phyloP scores from a whole-genome alignment of 805 yeast species.

The Lipomyces chichibuensis region DNA sequence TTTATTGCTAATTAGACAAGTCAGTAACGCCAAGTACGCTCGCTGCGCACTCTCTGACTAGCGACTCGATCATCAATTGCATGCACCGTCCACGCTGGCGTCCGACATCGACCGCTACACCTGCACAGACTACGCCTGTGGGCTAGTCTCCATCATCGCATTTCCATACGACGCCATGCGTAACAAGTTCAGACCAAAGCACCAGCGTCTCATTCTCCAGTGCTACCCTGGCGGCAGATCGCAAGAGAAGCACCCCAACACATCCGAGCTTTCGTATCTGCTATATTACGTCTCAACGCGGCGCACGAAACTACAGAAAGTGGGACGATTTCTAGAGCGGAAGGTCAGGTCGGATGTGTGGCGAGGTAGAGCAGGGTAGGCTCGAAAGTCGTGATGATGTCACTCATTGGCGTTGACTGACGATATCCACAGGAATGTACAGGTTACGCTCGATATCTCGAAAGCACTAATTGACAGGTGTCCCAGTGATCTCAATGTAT shows the following conservation, averaged over 20 bases:
- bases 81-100: conserved; percentile 2
- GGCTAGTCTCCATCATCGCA: conserved; percentile 20
- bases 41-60: neutral
- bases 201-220: conserved; percentile 83
- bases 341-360: conserved; percentile 64
- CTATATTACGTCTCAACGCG: conserved; percentile 89
- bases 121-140: conserved; percentile 28
- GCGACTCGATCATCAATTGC: neutral
- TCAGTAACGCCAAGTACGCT: neutral
- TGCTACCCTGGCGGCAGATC: conserved; percentile 92
- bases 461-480: conserved; percentile 73
- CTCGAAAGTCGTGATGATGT: neutral
- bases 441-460: conserved; percentile 76
- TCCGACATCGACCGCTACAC: conserved; percentile 7
- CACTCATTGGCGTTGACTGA: neutral
- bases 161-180: conserved; percentile 31
- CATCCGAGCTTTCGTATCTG: conserved; percentile 86
- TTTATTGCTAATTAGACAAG: neutral
- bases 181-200: conserved; percentile 65
- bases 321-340: conserved; percentile 66
- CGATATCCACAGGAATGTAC: conserved; percentile 53
- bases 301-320: conserved; percentile 85
- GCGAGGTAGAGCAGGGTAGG: conserved; percentile 62
- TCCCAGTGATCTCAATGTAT: conserved; percentile 78
- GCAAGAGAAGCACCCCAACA: conserved; percentile 85